A percentile compares a stretch with the other conserved stretches of the same genome.
These are phyloP conservation scores for Mycena epipterygia DNA, from an alignment of 768 basidiomycete species.

Conservation along the genomic window DNA sequence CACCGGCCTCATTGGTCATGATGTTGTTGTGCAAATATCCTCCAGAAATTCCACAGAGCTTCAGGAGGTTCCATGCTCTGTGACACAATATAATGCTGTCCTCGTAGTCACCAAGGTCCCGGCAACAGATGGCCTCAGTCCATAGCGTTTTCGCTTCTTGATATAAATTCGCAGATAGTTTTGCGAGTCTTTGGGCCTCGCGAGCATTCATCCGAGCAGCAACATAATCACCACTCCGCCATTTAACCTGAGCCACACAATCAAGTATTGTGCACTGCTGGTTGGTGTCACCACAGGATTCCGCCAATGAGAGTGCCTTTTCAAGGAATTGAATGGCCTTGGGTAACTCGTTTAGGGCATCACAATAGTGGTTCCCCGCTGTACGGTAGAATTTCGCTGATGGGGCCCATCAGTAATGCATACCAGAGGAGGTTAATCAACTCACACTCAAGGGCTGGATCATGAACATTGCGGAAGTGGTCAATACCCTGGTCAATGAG, in stretches of 20 bases:
- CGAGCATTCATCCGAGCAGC: background rate
- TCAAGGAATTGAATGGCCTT: too few species aligned
- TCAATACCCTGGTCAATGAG: too few species aligned
- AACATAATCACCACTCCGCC: background rate
- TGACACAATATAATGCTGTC: background rate
- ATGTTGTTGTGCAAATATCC: background rate
- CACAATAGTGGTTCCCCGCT: too few species aligned
- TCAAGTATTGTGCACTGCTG: background rate
- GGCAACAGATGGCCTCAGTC: background rate
- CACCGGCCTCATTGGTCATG: background rate
- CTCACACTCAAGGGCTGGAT: too few species aligned
- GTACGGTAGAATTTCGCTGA: too few species aligned
- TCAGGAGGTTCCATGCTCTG: background rate
- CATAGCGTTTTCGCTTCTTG: background rate
- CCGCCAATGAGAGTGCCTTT: too few species aligned
- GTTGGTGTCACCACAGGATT: background rate
- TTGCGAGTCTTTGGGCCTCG: background rate
- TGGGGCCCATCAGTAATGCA: too few species aligned
- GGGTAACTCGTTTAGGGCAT: too few species aligned
- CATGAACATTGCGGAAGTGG: too few species aligned
- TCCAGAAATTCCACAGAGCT: background rate
- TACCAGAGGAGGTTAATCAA: too few species aligned
- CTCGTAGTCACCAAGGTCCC: background rate
- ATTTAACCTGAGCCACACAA: background rate
- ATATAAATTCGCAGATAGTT: background rate